phyloP scores from a whole-genome alignment of 75 land plant genomes.

The Ceratopteris richardii region DNA sequence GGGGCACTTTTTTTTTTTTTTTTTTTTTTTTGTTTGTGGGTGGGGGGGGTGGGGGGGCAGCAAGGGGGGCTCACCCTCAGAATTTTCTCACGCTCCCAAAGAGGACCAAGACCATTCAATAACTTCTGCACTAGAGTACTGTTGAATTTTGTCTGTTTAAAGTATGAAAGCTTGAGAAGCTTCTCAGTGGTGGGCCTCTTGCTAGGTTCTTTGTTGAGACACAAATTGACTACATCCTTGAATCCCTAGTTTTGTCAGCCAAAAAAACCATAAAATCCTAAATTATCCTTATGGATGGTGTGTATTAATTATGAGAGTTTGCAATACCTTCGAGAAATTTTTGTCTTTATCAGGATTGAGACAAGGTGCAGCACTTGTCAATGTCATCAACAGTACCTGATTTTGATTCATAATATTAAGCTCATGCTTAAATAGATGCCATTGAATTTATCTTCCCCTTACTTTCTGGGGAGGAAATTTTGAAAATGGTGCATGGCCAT shows the following conservation, averaged over 20 bases:
- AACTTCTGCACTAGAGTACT: conserved; percentile 43
- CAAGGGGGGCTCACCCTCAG: conserved; percentile 40
- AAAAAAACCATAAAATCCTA: neutral
- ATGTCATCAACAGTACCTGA: conserved; percentile 86
- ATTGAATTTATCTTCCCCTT: too few species aligned
- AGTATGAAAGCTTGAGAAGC: conserved; percentile 23
- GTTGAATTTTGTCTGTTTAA: conserved; percentile 12
- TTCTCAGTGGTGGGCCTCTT: conserved; percentile 25
- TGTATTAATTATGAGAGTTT: neutral
- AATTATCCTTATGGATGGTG: neutral
- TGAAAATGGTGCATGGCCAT: conserved; percentile 45
- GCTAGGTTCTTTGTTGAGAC: conserved; percentile 19
- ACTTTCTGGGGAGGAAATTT: conserved; percentile 52
- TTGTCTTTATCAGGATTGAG: conserved; percentile 84
- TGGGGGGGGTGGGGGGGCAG: too few species aligned
- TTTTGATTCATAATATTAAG: neutral
- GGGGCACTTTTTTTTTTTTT: too few species aligned
- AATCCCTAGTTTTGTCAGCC: conserved; percentile 25
- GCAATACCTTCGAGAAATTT: conserved; percentile 71
- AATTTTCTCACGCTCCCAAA: conserved; percentile 85
- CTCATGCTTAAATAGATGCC: neutral
- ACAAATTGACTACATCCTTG: conserved; percentile 12
- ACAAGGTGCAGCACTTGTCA: conserved; percentile 87
- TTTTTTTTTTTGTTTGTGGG: too few species aligned
- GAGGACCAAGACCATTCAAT: conserved; percentile 75